These are phyloP conservation scores for Parathielavia appendiculata DNA, from an alignment of 495 filamentous ascomycete species.

Conservation along the genomic window DNA sequence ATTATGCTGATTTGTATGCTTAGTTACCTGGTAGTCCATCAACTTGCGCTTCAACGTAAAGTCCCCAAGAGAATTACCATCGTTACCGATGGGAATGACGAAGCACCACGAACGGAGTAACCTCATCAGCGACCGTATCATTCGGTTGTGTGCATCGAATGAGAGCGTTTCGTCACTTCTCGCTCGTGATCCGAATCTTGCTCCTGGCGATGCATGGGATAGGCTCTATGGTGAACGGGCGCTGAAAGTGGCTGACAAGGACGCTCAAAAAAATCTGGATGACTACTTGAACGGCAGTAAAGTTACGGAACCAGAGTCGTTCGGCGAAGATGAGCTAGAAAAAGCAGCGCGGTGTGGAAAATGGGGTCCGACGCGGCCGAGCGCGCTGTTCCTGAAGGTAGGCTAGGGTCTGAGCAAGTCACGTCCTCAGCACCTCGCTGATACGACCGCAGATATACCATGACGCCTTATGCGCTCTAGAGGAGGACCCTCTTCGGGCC, in stretches of 20 bases:
- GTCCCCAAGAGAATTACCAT: too few species aligned
- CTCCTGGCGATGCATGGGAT: slow-evolving; percentile 52
- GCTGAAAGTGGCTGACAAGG: slow-evolving; percentile 7
- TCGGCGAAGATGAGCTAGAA: slow-evolving; percentile 42
- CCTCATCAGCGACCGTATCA: slow-evolving; percentile 22
- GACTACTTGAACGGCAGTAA: neutral
- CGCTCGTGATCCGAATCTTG: slow-evolving; percentile 46
- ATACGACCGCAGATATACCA: slow-evolving; percentile 51
- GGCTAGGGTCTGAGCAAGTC: slow-evolving; percentile 20
- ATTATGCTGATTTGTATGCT: too few species aligned
- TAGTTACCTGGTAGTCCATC: too few species aligned
- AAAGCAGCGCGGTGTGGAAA: slow-evolving; percentile 57
- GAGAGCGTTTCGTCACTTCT: slow-evolving; percentile 55
- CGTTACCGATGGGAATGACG: slow-evolving; percentile 6
- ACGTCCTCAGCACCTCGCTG: neutral
- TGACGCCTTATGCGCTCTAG: slow-evolving; percentile 57
- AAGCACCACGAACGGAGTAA: slow-evolving; percentile 5
- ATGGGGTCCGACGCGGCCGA: slow-evolving; percentile 60
- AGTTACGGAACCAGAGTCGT: neutral
- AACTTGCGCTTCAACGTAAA: too few species aligned
- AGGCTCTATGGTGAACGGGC: slow-evolving; percentile 44
- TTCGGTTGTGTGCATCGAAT: slow-evolving; percentile 44
- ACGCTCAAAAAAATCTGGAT: neutral
- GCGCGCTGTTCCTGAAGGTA: slow-evolving; percentile 61
- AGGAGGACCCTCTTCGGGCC: slow-evolving; percentile 49